Percentiles rank a stretch among this genome's conserved stretches.
phyloP scores from a whole-genome alignment of 2,329 filamentous ascomycete genomes.

The Fusarium veterinarium region DNA sequence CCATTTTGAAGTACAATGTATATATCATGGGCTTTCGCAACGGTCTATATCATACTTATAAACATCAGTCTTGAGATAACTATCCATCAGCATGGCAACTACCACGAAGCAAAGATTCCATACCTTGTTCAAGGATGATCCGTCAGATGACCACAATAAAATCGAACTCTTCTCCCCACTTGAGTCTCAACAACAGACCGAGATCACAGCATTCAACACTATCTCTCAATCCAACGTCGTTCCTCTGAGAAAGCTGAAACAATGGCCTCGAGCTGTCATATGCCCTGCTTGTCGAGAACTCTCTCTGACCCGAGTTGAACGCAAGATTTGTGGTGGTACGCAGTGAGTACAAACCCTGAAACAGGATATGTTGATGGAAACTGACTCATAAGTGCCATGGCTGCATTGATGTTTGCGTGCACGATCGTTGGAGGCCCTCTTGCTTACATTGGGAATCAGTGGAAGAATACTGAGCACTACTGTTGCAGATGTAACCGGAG shows the following conservation, averaged over 20 bases:
- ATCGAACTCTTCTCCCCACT: constrained; percentile 12
- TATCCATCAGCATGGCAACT: constrained; percentile 2
- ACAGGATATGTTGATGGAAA: not conserved
- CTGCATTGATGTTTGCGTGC: constrained; percentile 34
- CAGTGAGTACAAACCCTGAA: constrained; percentile 24
- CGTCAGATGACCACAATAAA: constrained; percentile 8
- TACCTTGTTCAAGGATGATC: not conserved
- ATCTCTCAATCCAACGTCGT: constrained; percentile 32
- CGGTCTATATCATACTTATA: not conserved
- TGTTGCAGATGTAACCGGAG: constrained; percentile 41
- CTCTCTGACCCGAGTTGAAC: constrained; percentile 36
- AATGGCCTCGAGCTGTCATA: constrained; percentile 37
- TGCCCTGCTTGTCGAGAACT: constrained; percentile 40
- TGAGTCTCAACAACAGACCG: not conserved
- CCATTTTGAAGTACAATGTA: not conserved
- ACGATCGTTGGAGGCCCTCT: constrained; percentile 32
- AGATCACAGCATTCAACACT: constrained; percentile 28
- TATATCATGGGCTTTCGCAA: not conserved
- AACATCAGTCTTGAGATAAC: not conserved
- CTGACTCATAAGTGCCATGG: constrained; percentile 31
- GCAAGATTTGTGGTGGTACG: constrained; percentile 38
- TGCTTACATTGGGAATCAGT: constrained; percentile 29
- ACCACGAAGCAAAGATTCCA: not conserved
- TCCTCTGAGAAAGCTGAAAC: constrained; percentile 33
- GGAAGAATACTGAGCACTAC: constrained; percentile 43